phyloP scores from a whole-genome alignment of 257 asterid genomes.

The Penstemon davidsonii region DNA sequence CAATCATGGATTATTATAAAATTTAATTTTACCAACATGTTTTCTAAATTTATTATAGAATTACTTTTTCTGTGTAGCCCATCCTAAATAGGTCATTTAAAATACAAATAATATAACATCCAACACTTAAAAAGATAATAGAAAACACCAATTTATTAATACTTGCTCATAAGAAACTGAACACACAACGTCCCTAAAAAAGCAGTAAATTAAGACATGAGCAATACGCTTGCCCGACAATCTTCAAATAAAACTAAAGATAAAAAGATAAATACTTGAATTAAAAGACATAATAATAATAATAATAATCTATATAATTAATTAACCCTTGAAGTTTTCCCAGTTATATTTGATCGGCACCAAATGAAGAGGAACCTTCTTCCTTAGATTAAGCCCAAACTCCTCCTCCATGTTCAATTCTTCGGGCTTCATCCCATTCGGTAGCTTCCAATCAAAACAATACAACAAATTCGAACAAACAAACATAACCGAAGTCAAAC shows the following conservation, averaged over 20 bases:
- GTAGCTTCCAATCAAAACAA: conserved; percentile 23
- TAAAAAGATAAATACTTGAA: neutral
- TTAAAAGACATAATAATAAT: neutral
- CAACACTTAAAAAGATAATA: too few relatives aligned
- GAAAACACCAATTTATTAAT: too few relatives aligned
- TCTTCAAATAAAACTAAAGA: neutral
- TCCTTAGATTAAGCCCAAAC: conserved; percentile 13
- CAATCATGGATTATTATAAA: too few relatives aligned
- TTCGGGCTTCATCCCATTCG: conserved; percentile 9
- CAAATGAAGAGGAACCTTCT: conserved; percentile 7
- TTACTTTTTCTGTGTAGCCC: too few relatives aligned
- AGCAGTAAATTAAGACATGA: too few relatives aligned
- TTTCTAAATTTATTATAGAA: too few relatives aligned
- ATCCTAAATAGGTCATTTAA: too few relatives aligned
- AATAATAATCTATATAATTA: neutral
- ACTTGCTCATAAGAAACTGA: too few relatives aligned
- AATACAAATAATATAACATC: too few relatives aligned
- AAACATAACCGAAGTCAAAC: conserved; percentile 3
- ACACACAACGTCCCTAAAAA: too few relatives aligned
- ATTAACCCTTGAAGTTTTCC: neutral
- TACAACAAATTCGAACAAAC: neutral
- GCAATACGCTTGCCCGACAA: too few relatives aligned
- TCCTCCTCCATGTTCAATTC: conserved; percentile 20
- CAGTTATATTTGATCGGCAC: conserved; percentile 19
- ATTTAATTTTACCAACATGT: too few relatives aligned